Conservation (phyloP, 2,329 filamentous ascomycete species). For the Trichoderma polysporum region DNA sequence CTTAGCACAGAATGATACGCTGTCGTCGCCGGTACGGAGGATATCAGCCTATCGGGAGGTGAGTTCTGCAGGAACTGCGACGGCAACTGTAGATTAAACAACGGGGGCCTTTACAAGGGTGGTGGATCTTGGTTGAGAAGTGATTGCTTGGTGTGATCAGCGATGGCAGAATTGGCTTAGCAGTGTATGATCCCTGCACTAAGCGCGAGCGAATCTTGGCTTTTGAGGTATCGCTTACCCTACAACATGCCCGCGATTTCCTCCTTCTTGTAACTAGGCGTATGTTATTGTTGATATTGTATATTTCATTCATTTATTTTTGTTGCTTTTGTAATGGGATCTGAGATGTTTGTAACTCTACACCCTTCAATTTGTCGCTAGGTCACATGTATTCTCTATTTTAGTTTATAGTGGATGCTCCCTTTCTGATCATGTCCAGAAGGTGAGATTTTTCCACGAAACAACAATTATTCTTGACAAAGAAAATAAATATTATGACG, state of each 20-base stretch:
- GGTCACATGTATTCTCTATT: too few relatives aligned
- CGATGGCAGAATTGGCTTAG: neutral
- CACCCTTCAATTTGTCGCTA: neutral
- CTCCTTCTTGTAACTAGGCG: neutral
- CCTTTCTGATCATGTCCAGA: too few relatives aligned
- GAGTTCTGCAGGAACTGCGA: neutral
- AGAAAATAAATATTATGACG: too few relatives aligned
- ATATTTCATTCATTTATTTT: neutral
- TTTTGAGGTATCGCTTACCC: neutral
- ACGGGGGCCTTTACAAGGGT: neutral
- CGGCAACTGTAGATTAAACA: neutral
- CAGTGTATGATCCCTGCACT: neutral
- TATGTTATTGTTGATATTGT: neutral
- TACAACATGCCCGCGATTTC: neutral
- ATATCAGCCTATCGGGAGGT: constrained; percentile 4
- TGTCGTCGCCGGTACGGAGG: neutral
- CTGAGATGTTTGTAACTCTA: neutral
- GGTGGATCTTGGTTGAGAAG: constrained; percentile 10
- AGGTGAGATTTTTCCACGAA: too few relatives aligned
- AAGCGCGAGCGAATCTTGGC: neutral
- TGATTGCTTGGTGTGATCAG: neutral
- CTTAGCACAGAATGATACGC: neutral
- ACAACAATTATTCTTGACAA: too few relatives aligned
- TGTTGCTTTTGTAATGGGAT: neutral
- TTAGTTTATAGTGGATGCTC: too few relatives aligned